Percentiles rank a stretch among this genome's conserved stretches.
phyloP scores from a whole-genome alignment of 2,329 filamentous ascomycete genomes.

The Aspergillus pseudoviridinutans region DNA sequence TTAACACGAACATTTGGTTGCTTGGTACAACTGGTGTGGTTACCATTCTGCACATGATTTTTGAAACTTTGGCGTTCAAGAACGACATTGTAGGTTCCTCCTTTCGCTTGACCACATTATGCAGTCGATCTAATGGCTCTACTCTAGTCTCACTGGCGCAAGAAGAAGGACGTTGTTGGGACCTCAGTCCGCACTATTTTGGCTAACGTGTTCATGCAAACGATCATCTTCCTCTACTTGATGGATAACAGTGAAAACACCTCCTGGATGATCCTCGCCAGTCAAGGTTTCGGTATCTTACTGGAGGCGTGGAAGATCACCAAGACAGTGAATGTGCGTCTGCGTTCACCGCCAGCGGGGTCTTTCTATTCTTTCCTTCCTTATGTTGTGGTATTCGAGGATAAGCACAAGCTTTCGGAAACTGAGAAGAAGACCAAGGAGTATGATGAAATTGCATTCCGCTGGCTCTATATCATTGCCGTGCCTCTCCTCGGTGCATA shows the following conservation, averaged over 20 bases:
- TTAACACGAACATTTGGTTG: constrained; percentile 91
- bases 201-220: constrained; percentile 96
- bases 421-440: constrained; percentile 98
- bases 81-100: constrained; percentile 69
- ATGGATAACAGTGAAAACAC: constrained; percentile 97
- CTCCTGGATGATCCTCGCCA: constrained; percentile 97
- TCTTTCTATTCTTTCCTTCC: constrained; percentile 72
- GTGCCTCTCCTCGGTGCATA: constrained; percentile 86
- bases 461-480: constrained; percentile 90
- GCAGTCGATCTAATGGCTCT: neutral
- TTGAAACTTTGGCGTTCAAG: constrained; percentile 94
- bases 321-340: constrained; percentile 82
- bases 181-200: constrained; percentile 95
- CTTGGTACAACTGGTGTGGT: constrained; percentile 80
- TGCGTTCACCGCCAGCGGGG: constrained; percentile 65
- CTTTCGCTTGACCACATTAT: neutral
- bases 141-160: constrained; percentile 78
- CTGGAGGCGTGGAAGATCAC: constrained; percentile 93
- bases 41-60: constrained; percentile 85
- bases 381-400: constrained; percentile 80
- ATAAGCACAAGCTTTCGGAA: constrained; percentile 93
- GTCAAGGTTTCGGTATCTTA: constrained; percentile 79
- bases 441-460: constrained; percentile 96
- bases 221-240: constrained; percentile 91
- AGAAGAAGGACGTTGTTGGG: constrained; percentile 99